Base-by-base conservation (phyloP, 176 grass and related monocot species). In the Oryza meyeriana region DNA sequence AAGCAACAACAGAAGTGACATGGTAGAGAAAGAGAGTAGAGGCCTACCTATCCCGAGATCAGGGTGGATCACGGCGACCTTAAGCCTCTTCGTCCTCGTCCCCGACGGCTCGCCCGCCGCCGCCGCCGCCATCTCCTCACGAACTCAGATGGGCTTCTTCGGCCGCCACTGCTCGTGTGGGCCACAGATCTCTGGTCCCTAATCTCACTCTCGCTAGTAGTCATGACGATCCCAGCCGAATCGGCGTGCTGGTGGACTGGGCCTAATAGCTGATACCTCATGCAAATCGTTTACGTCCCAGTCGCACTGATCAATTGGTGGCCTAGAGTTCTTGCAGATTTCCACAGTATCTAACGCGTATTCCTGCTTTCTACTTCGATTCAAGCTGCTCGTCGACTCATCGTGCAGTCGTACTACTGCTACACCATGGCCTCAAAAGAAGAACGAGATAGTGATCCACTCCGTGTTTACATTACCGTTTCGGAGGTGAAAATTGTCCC, bases 41-140 rank as follows among this genome's bases (percentile, higher is more conserved):
- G 14, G 22, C 14, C 41, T 66, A 99, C 93, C 96, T 8, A 99
- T 99, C 85, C 93, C 93, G 12, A 99, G 96, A 87, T 99, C 93
- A 6, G 93, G 96, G 61, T 99, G 96, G 79, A 99, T 93, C 68
- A 95, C 77, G 27, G 84, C 93, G 41, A 99, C 66, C 82, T 88
- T 98, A 41, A 98, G 79, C 74, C 76, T 39, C 30, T 52, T 90
- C 59, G 74, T 79, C 74, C 44, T 78, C 45, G 24, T 74, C 45
- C 35, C 67, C 67, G 79, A 79, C 61, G 79, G 86, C 10, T 47
- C 79, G 29, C 83, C 68, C 8, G 66, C 26, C n/a, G n/a, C n/a
- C n/a, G n/a, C n/a, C n/a, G n/a, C n/a, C 16, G 52, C 52, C 52
- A 57, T 57, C 18, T 57, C 17, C 16, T 55, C 48, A 18, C 18